Conservation (phyloP, 768 basidiomycete genomes). For the Filobasidium wieringae region DNA sequence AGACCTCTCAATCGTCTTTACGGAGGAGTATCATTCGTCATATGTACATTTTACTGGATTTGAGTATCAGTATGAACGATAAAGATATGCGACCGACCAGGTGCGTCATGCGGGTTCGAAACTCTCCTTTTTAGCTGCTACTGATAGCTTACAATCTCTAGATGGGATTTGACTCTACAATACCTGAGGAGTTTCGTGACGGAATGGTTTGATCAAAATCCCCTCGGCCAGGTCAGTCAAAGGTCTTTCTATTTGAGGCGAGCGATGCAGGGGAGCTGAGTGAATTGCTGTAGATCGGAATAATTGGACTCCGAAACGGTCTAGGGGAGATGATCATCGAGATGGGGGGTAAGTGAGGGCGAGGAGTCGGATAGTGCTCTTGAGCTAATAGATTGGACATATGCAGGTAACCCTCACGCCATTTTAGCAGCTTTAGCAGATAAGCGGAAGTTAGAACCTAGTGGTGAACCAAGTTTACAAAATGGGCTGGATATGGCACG, state of each 20-base stretch:
- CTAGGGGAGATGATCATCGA: constrained; percentile 80
- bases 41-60: constrained; percentile 78
- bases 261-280: too few relatives aligned
- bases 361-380: neutral
- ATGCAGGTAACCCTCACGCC: constrained; percentile 82
- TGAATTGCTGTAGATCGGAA: constrained; percentile 57
- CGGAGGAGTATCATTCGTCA: constrained; percentile 94
- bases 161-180: constrained; percentile 80
- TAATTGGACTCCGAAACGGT: constrained; percentile 85
- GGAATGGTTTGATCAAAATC: constrained; percentile 99
- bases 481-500: constrained; percentile 96
- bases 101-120: constrained; percentile 16
- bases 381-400: neutral
- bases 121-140: neutral
- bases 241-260: too few relatives aligned
- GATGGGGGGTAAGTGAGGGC: constrained; percentile 73
- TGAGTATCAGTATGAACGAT: constrained; percentile 85
- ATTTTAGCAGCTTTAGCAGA: constrained; percentile 77
- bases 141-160: neutral
- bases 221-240: constrained; percentile 58
- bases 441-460: constrained; percentile 74
- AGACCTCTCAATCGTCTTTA: constrained; percentile 54
- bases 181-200: constrained; percentile 81
- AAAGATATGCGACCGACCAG: constrained; percentile 83
- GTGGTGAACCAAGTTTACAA: constrained; percentile 88